Base-by-base conservation (phyloP, 2,329 filamentous ascomycete species). In the Fusarium longipes region DNA sequence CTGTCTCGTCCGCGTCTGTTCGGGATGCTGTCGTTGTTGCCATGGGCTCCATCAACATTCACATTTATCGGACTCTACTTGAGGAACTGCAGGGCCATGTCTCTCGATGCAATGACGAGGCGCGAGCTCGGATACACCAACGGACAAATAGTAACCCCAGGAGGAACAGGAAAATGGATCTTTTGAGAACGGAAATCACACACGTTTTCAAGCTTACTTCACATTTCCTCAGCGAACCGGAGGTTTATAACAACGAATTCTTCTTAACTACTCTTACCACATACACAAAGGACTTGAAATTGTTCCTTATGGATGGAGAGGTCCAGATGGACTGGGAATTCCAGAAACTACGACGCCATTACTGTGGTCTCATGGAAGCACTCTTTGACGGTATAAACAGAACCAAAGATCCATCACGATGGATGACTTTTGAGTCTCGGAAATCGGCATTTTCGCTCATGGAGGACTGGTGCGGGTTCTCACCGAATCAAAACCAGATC, bases 381-480 rank as follows among this genome's bases (percentile, higher is more conserved):
- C 82, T 99, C 0, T 99, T 97, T 68, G 93, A 97, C 70, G 93
- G 93, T 8, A 93, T 97, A 71, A 96, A 95, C 70, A 87, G 90
- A 50, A 93, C 93, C 0, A 89, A 89, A 63, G 93, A 97, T 62
- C 91, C 93, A 3, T 90, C 93, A 6, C 87, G 93, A 30, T 99
- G 96, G 95, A 96, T 99, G 88, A 94, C 96, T 0, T 99, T 99
- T 74, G 96, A 99, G 77, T 93, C 94, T 14, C 86, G 96, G 38
- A 97, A 97, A 76, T 97, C 96, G 7, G 92, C 95, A 0, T 99
- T 99, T 75, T 90, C 94, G 1, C 82, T 99, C 45, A 98, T 99
- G 94, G 96, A 99, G 78, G 95, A 98, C 68, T 99, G 96, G 96
- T 99, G 96, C 76, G 96, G 96, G 4, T 97, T 96, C 77, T 97